Conservation (phyloP, 768 basidiomycete genomes). For the Butyriboletus loyo region DNA sequence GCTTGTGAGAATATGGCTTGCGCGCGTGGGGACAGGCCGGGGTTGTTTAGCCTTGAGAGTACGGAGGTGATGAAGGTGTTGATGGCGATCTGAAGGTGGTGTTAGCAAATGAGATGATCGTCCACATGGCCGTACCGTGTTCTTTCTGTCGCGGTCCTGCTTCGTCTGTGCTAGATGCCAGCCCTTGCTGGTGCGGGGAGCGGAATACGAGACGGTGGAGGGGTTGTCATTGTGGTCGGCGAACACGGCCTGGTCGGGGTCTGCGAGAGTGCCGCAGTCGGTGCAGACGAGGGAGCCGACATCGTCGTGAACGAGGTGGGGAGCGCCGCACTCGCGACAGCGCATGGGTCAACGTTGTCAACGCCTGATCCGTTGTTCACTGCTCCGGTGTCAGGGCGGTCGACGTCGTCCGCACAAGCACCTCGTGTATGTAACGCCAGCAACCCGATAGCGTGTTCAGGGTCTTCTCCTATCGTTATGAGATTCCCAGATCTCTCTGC, state of each 20-base stretch:
- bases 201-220: slow-evolving; percentile 39
- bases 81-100: slow-evolving; percentile 52
- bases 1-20: slow-evolving; percentile 66
- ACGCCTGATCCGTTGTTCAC: too few species aligned
- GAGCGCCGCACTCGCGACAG: slow-evolving; percentile 55
- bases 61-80: slow-evolving; percentile 60
- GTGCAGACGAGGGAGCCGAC: slow-evolving; percentile 64
- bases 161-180: slow-evolving; percentile 66
- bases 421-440: neutral
- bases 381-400: too few species aligned
- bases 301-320: slow-evolving; percentile 54
- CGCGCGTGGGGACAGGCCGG: slow-evolving; percentile 64
- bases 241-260: slow-evolving; percentile 61
- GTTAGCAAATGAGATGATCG: slow-evolving; percentile 12
- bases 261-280: slow-evolving; percentile 65
- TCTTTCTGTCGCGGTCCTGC: slow-evolving; percentile 61
- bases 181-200: slow-evolving; percentile 46
- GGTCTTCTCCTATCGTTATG: slow-evolving; percentile 10
- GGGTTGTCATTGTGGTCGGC: slow-evolving; percentile 41
- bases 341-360: slow-evolving; percentile 6
- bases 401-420: neutral
- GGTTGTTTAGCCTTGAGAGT: slow-evolving; percentile 52
- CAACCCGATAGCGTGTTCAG: slow-evolving; percentile 20
- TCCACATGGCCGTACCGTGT: slow-evolving; percentile 45
- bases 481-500: neutral